Evolutionary conservation across 2,329 filamentous ascomycete genomes (phyloP).

Genomic region (Epichloe festucae): DNA sequence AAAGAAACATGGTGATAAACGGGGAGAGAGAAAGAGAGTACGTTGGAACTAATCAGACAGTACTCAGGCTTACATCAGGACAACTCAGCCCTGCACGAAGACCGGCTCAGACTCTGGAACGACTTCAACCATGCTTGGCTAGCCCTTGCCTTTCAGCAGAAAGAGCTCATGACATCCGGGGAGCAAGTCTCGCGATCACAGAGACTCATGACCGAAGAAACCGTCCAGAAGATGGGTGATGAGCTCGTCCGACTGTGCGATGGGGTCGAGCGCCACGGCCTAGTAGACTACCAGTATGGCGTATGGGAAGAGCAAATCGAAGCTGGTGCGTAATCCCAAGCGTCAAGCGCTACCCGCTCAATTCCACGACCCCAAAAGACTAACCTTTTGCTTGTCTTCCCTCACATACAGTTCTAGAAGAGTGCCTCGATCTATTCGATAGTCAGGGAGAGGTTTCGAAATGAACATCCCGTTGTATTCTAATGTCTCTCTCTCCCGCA

Average conservation of each 20-base stretch:
- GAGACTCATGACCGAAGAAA: slow-evolving; percentile 53
- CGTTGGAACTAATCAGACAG: background rate
- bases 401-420: background rate
- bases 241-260: slow-evolving; percentile 77
- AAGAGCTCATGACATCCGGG: slow-evolving; percentile 54
- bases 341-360: background rate
- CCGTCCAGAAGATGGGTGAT: slow-evolving; percentile 66
- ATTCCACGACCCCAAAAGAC: background rate
- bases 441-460: background rate
- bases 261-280: slow-evolving; percentile 74
- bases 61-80: slow-evolving; percentile 65
- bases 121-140: slow-evolving; percentile 94
- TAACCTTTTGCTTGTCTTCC: background rate
- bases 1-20: background rate
- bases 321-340: slow-evolving; percentile 43
- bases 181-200: slow-evolving; percentile 44
- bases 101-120: slow-evolving; percentile 77
- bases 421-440: slow-evolving; percentile 5
- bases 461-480: background rate
- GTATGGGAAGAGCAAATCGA: slow-evolving; percentile 92
- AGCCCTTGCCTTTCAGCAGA: slow-evolving; percentile 68
- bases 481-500: background rate
- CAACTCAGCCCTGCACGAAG: slow-evolving; percentile 59
- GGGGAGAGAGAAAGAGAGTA: background rate
- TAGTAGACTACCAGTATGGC: slow-evolving; percentile 95